Evolutionary conservation across 108 stramenopile species (phyloP).

Genomic region (Fistulifera pelliculosa): DNA sequence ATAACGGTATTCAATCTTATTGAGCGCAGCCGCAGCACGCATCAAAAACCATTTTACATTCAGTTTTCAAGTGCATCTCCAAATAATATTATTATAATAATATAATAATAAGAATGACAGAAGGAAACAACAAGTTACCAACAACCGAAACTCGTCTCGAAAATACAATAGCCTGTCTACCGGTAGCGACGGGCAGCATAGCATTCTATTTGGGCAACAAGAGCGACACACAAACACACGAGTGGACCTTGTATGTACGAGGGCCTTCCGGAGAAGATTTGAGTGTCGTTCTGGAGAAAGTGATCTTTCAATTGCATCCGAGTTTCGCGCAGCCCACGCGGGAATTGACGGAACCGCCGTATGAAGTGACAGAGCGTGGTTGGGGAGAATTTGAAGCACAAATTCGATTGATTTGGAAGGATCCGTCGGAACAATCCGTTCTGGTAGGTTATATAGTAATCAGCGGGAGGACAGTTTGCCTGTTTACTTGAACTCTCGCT

Average conservation of each 20-base stretch:
- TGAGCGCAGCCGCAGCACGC: too few species aligned
- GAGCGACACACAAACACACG: constrained; percentile 79
- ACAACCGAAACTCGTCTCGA: constrained; percentile 8
- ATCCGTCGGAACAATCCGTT: constrained; percentile 63
- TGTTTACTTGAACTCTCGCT: neutral
- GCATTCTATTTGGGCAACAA: constrained; percentile 88
- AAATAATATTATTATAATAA: too few species aligned
- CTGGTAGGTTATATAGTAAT: constrained; percentile 20
- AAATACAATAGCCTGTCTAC: constrained; percentile 76
- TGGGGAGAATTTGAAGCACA: constrained; percentile 99
- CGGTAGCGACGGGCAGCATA: constrained; percentile 89
- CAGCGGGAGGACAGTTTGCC: neutral
- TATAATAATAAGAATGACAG: too few species aligned
- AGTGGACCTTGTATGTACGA: constrained; percentile 86
- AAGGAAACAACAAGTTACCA: too few species aligned
- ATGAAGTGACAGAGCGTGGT: constrained; percentile 90
- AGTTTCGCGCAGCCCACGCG: constrained; percentile 84
- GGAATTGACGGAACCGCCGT: constrained; percentile 77
- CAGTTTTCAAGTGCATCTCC: too few species aligned
- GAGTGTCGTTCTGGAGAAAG: constrained; percentile 69
- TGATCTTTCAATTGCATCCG: constrained; percentile 94
- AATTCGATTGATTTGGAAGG: constrained; percentile 86
- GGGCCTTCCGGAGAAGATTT: constrained; percentile 87
- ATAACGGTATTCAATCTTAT: too few species aligned
- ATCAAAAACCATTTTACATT: too few species aligned